Evolutionary conservation across 306 rosid species (phyloP), one percentile per base, ranked within the genome.

Genomic region (Myrica gale): DNA sequence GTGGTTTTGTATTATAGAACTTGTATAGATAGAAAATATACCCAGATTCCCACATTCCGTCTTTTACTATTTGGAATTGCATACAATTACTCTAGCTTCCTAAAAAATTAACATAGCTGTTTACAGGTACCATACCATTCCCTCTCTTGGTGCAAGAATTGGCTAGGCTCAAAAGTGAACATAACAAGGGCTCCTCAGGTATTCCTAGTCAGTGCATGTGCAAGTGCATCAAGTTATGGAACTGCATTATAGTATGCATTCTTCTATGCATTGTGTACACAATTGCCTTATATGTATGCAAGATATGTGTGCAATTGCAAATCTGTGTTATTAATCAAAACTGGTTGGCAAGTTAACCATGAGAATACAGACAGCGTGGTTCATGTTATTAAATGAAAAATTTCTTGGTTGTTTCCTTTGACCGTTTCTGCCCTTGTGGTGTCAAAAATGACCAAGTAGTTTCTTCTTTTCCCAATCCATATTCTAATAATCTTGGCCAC

Each of bases 131-230:
- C 99, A 23, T 95, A 95, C 86, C 76, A 89, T 79, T 95, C 99
- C 84, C 99, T 95, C 76, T 83, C 97, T 51, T 95, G 86, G 92
- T 95, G 97, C 93, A 95, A 95, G 87, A 89, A 81, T 77, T 95
- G 99, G 99, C 89, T 95, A 55, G 97, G 99, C 80, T 89, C 97
- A 23, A 88, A 85, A 80, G 99, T 92, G 84, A 95, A 92, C 90
- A 88, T 95, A 80, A 92, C 99, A 73, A 92, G 93, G 86, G 87
- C 97, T 72, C 99, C 99, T 45, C 97, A 95, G 97, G 99, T 92
- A 90, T 73, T 56, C 63, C 50, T 17, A 78, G 42, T 72, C 75
- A 71, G 68, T 63, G 5, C 16, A 11, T 48, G 53, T 48, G 17
- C 4, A 9, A 76, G 69, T 52, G 39, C 26, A 19, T 39, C 67